A percentile compares a stretch with the other conserved stretches of the same genome.
These are phyloP conservation scores for Eucalyptus cloeziana DNA, from an alignment of 345 rosid species.

Conservation along the genomic window DNA sequence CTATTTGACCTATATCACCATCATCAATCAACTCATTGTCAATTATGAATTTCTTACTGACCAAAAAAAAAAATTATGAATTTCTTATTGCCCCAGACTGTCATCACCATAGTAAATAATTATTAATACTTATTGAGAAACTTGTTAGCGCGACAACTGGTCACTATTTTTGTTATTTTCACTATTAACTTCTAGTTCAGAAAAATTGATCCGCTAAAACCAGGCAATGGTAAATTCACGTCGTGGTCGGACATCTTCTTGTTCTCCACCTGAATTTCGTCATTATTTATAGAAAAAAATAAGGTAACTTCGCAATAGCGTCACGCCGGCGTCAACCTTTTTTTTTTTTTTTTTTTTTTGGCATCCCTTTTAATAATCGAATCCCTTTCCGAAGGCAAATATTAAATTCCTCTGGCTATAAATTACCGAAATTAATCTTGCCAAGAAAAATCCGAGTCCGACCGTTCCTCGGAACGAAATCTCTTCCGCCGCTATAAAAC, in stretches of 20 bases:
- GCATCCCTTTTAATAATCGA: background rate
- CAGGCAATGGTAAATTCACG: rapidly evolving
- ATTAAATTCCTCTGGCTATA: background rate
- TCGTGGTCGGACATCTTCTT: background rate
- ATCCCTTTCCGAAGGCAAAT: background rate
- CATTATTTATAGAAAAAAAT: background rate
- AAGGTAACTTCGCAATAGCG: background rate
- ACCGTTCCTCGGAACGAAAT: background rate
- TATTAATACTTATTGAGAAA: background rate
- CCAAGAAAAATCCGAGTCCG: background rate
- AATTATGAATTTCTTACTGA: rapidly evolving
- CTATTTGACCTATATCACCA: rapidly evolving
- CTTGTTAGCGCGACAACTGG: rapidly evolving
- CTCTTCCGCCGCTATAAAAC: background rate
- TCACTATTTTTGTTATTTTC: background rate
- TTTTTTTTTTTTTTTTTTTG: background rate
- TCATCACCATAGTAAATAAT: background rate
- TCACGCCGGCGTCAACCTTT: background rate
- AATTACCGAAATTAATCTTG: background rate
- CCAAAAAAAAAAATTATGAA: too few species aligned
- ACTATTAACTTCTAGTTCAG: background rate
- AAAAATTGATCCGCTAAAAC: background rate
- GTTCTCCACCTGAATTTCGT: background rate
- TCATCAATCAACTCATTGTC: background rate
- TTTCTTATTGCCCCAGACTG: rapidly evolving